Conservation (phyloP, 2,329 filamentous ascomycete genomes). For the Neofusicoccum ribis region DNA sequence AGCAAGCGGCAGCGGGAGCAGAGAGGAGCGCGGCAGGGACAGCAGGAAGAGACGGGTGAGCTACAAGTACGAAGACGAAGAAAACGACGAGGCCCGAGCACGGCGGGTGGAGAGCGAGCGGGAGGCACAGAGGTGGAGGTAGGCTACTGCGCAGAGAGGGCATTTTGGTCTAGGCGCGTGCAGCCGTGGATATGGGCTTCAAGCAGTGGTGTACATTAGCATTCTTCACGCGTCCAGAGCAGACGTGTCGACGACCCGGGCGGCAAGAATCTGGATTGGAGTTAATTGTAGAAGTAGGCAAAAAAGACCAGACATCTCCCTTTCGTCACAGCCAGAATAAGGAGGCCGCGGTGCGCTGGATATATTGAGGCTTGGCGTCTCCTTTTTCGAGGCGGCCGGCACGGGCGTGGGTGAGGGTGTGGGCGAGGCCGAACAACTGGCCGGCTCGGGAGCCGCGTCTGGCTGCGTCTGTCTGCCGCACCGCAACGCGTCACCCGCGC, state of each 20-base stretch:
- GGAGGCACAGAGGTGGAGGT: slow-evolving; percentile 46
- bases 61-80: slow-evolving; percentile 47
- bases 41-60: slow-evolving; percentile 41
- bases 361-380: not conserved
- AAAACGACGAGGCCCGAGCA: slow-evolving; percentile 32
- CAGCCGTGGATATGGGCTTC: not conserved
- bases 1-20: slow-evolving; percentile 51
- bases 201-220: not conserved
- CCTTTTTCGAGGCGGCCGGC: not conserved
- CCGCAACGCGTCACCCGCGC: not conserved
- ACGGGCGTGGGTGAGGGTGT: too few species aligned
- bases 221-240: too few species aligned
- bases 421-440: too few species aligned
- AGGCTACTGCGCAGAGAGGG: not conserved
- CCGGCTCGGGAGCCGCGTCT: too few species aligned
- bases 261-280: not conserved
- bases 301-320: not conserved
- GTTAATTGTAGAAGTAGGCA: not conserved
- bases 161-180: not conserved
- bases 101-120: slow-evolving; percentile 59
- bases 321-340: not conserved
- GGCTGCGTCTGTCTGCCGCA: not conserved
- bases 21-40: slow-evolving; percentile 52
- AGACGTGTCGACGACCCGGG: not conserved
- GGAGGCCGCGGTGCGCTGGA: slow-evolving; percentile 1